Conservation (phyloP, 495 filamentous ascomycete species). For the Hyaloscypha bicolor region DNA sequence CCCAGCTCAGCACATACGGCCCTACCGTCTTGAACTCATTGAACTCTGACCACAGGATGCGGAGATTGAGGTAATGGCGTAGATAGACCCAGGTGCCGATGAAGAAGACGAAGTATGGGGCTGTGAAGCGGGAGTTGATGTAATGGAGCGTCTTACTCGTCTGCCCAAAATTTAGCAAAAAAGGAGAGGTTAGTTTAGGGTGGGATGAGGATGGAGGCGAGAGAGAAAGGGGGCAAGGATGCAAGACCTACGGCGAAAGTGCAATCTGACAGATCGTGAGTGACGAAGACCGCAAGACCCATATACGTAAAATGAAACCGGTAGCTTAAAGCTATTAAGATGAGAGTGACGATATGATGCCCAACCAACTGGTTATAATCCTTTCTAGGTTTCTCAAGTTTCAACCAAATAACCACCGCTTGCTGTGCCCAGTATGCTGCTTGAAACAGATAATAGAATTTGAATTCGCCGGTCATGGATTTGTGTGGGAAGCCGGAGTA, state of each 20-base stretch:
- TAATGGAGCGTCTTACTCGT: conserved; percentile 95
- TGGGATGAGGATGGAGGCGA: no score
- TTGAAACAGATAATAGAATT: conserved; percentile 95
- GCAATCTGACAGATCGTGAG: conserved; percentile 92
- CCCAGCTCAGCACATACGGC: conserved; percentile 84
- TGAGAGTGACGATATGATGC: conserved; percentile 89
- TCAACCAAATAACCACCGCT: conserved; percentile 84
- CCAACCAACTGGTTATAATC: conserved; percentile 93
- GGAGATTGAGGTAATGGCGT: conserved; percentile 86
- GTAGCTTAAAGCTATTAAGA: conserved; percentile 85
- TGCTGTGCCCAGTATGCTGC: conserved; percentile 96
- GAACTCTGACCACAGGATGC: conserved; percentile 79
- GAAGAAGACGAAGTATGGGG: conserved; percentile 82
- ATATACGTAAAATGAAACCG: conserved; percentile 98
- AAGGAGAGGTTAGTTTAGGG: no score
- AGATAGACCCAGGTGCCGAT: conserved; percentile 86
- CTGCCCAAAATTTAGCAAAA: conserved; percentile 39
- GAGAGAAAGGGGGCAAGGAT: no score
- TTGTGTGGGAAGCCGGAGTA: conserved; percentile 88
- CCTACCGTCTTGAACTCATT: conserved; percentile 87
- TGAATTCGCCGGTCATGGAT: conserved; percentile 79
- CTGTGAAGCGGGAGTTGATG: conserved; percentile 70
- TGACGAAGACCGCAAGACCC: conserved; percentile 92
- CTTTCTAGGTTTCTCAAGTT: conserved; percentile 91
- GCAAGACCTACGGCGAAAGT: conserved; percentile 80